Evolutionary conservation across 257 asterid genomes (phyloP), one percentile per base, ranked within the genome.

Genomic region (Craterostigma plantagineum): DNA sequence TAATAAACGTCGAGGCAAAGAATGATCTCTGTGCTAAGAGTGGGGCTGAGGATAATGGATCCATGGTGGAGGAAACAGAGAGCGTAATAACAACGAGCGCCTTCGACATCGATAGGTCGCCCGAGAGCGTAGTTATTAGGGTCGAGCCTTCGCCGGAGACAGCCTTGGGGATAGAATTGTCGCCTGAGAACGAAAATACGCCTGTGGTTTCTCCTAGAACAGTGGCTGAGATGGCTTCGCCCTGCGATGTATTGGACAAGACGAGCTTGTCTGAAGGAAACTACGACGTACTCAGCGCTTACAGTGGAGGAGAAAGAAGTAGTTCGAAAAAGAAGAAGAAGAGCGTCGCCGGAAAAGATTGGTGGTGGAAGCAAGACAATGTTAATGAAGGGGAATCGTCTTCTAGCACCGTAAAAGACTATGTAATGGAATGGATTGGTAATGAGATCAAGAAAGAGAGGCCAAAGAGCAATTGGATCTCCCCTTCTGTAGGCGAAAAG

Each of bases 341-440:
- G 66, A 76, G 83, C 50, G 9, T 63, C 40, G 42, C 91, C 0
- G 92, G 95, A 33, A 83, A 61, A 57, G 98, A 83, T 59, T 90
- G 98, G 98, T 90, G 98, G 98, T 90, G 98, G 98, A 90, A 90
- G 70, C 98, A 83, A 60, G 99, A 90, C 57, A 62, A 44, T 7
- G 78, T 63, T 4, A 74, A 36, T 38, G 79, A 53, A 11, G 57
- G 37, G 4, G 92, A 73, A 30, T 66, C n/a, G 30, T 23, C 30
- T 6, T 23, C 90, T 0, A 79, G 92, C 15, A 67, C 18, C 38
- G 92, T 76, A 35, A 90, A 83, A 59, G 95, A 90, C 56, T 83
- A 90, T 37, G 99, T 83, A 58, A 83, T 69, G 86, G 98, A 90
- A 49, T 90, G 98, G 98, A 83, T 90, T 27, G 87, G 93, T 18